Evolutionary conservation across 2,329 filamentous ascomycete species (phyloP).

Genomic region (Aphanoascus verrucosus): DNA sequence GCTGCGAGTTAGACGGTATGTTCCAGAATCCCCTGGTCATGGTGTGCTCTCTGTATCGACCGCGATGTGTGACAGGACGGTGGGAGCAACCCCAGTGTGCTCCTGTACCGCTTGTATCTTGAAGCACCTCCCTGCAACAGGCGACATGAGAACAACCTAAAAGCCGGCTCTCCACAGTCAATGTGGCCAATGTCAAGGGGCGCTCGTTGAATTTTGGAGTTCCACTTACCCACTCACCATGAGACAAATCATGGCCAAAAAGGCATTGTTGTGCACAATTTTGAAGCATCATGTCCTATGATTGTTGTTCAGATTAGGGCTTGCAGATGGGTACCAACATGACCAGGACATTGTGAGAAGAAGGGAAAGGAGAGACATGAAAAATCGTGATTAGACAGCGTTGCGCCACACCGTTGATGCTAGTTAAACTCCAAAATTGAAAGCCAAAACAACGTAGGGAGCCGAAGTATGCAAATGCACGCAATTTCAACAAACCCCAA

Average conservation of each 20-base stretch:
- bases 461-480: background rate
- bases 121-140: background rate
- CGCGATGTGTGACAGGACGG: background rate
- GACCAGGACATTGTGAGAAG: slow-evolving; percentile 6
- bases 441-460: background rate
- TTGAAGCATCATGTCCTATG: slow-evolving; percentile 1
- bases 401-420: slow-evolving; percentile 5
- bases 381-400: slow-evolving; percentile 6
- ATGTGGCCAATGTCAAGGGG: slow-evolving; percentile 5
- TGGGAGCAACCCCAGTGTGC: background rate
- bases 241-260: slow-evolving; percentile 9
- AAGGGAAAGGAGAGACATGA: background rate
- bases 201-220: background rate
- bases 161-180: slow-evolving; percentile 5
- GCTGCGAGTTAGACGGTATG: slow-evolving; percentile 2
- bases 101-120: slow-evolving; percentile 3
- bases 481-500: background rate
- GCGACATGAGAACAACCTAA: slow-evolving; percentile 3
- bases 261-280: background rate
- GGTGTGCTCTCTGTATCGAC: background rate
- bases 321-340: background rate
- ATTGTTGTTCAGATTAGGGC: background rate
- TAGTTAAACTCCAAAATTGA: background rate
- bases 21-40: background rate
- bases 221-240: slow-evolving; percentile 9